phyloP scores from a whole-genome alignment of 805 yeast genomes.

The Metschnikowia kofuensis region DNA sequence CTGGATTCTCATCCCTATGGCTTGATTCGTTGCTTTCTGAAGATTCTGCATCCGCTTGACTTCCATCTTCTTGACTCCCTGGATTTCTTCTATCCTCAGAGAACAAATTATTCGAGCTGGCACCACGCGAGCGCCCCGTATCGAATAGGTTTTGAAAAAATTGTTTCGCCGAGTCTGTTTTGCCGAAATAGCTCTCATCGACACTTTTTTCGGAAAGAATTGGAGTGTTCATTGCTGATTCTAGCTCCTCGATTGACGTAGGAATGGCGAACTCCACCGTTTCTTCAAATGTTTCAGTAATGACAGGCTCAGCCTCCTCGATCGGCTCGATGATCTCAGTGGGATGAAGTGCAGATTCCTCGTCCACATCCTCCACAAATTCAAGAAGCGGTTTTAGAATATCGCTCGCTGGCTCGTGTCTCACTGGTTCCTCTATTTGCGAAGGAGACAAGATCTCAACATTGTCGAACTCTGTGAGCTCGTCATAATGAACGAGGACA shows the following conservation, averaged over 20 bases:
- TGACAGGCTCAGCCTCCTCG: slow-evolving; percentile 4
- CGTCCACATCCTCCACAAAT: slow-evolving; percentile 2
- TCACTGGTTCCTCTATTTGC: slow-evolving; percentile 11
- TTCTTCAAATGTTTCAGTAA: slow-evolving; percentile 11
- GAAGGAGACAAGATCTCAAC: slow-evolving; percentile 8
- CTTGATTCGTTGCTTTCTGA: not conserved
- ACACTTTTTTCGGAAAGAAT: not conserved
- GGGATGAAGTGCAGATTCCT: not conserved
- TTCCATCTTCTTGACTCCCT: too few species aligned
- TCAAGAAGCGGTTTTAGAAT: not conserved
- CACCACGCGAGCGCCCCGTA: not conserved
- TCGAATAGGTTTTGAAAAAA: not conserved
- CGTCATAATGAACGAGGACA: slow-evolving; percentile 10
- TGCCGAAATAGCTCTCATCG: not conserved
- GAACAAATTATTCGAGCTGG: not conserved
- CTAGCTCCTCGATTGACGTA: slow-evolving; percentile 12
- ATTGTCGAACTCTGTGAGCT: slow-evolving; percentile 12
- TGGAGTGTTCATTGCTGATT: slow-evolving; percentile 10
- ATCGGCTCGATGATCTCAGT: slow-evolving; percentile 13
- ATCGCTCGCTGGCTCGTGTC: not conserved
- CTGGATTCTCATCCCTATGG: too few species aligned
- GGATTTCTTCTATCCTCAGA: not conserved
- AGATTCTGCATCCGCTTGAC: not conserved
- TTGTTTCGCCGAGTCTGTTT: not conserved
- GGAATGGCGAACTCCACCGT: slow-evolving; percentile 9